Evolutionary conservation across 129 eudicot genomes (phyloP).

Genomic region (Artemisia annua): DNA sequence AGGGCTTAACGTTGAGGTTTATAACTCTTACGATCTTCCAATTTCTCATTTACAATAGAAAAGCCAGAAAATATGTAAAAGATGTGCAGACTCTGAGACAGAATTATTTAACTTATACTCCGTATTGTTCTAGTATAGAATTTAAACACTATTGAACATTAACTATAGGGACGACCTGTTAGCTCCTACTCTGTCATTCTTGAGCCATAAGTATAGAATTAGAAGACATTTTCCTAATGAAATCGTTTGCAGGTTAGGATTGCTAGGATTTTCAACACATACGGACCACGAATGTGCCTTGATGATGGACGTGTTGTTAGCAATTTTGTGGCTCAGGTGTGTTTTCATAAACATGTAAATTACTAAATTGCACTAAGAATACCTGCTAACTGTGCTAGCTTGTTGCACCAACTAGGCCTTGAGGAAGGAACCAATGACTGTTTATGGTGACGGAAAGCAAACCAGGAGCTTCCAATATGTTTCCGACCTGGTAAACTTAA

Average conservation of each 20-base stretch:
- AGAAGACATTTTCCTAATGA: not conserved
- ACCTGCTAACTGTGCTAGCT: not conserved
- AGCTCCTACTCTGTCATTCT: not conserved
- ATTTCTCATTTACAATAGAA: not conserved
- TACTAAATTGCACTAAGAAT: constrained; percentile 34
- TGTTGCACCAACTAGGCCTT: constrained; percentile 52
- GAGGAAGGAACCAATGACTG: constrained; percentile 79
- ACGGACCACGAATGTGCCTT: constrained; percentile 74
- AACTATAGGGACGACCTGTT: not conserved
- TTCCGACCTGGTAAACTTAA: constrained; percentile 63
- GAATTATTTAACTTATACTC: too few relatives aligned
- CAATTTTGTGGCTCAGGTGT: constrained; percentile 86
- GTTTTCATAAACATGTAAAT: constrained; percentile 10
- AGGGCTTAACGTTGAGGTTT: constrained; percentile 65
- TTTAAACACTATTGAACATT: not conserved
- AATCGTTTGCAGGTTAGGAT: constrained; percentile 50
- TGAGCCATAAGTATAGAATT: not conserved
- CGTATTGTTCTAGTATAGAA: too few relatives aligned
- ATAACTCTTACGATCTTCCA: not conserved
- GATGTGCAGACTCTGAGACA: too few relatives aligned
- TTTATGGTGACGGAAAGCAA: constrained; percentile 88
- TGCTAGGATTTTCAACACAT: constrained; percentile 72
- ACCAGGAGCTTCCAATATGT: constrained; percentile 87
- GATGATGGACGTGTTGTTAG: constrained; percentile 81
- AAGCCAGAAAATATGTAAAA: not conserved